Evolutionary conservation across 805 yeast genomes (phyloP).

Genomic region (Isabelozyma heimii): DNA sequence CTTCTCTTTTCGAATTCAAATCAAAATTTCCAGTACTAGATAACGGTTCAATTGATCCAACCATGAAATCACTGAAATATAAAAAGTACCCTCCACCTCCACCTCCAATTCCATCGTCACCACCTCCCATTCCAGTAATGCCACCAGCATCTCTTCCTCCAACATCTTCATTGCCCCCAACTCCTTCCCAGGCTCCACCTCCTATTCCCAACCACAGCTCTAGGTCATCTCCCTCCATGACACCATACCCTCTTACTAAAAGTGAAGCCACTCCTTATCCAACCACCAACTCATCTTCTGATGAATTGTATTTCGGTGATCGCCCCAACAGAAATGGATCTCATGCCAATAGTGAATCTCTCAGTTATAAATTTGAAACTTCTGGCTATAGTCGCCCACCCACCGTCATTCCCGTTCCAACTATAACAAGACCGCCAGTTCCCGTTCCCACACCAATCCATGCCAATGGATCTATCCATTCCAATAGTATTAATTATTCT

Average conservation of each 20-base stretch:
- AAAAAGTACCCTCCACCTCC: too few species aligned
- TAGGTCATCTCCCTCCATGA: neutral
- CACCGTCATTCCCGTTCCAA: neutral
- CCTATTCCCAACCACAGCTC: neutral
- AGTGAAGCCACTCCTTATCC: neutral
- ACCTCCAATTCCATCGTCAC: too few species aligned
- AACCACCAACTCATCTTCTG: neutral
- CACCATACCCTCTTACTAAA: neutral
- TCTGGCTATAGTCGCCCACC: slow-evolving; percentile 2
- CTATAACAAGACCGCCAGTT: slow-evolving; percentile 1
- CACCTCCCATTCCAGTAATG: too few species aligned
- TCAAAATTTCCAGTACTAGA: neutral
- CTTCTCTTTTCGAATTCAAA: slow-evolving; percentile 1
- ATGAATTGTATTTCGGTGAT: neutral
- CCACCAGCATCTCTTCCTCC: neutral
- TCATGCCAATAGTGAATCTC: neutral
- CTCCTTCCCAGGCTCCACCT: neutral
- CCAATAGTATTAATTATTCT: neutral
- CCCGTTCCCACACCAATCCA: slow-evolving; percentile 1
- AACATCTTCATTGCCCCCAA: neutral
- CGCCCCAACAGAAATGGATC: neutral
- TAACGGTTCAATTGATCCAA: too few species aligned
- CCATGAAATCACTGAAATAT: too few species aligned
- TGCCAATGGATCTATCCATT: slow-evolving; percentile 2
- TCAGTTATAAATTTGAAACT: neutral